Evolutionary conservation across 257 asterid genomes (phyloP), one percentile per base, ranked within the genome.

Genomic region (Knoxia roxburghii): DNA sequence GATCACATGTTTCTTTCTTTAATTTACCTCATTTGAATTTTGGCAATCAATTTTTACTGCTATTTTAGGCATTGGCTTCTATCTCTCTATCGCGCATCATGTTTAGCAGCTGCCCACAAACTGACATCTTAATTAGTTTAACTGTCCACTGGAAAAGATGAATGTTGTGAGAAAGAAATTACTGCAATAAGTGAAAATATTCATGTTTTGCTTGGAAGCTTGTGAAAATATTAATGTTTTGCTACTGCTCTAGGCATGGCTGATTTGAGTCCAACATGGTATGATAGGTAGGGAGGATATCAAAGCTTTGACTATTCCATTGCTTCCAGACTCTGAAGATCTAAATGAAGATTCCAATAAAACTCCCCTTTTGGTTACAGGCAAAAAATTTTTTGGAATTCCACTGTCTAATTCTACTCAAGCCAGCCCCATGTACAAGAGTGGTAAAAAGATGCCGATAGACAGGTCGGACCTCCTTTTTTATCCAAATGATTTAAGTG

Each of bases 361-460:
- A 73, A 89, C 93, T 12, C 96, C 90, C 1, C 69, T 33, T 71
- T 84, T 72, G 21, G 67, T 76, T 4, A 78, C 82, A 74, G 88
- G 84, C 51, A 87, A 82, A 30, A 84, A 71, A 64, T 80, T 83
- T 70, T 85, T 91, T 7, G 88, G 92, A 4, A 65, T 81, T 61
- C 81, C 93, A 15, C 77, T 86, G 21, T 66, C 95, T 45, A 94
- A 91, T 70, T 85, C 96, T 24, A 85, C 85, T 79, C 98, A 85
- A 46, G 82, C 74, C 14, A 91, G 98, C 75, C 98, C 98, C 11
- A 86, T 84, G 63, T 84, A 54, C 77, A 50, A 46, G 8, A 26
- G 33, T 58, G 45, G 65, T 10, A 72, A 70, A 75, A 91, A 77
- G 56, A 23, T 71, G 14, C 45, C 81, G 18, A 41, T 64, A 1